Base-by-base conservation (phyloP, 2,329 filamentous ascomycete genomes). In the Aspergillus novoparasiticus region DNA sequence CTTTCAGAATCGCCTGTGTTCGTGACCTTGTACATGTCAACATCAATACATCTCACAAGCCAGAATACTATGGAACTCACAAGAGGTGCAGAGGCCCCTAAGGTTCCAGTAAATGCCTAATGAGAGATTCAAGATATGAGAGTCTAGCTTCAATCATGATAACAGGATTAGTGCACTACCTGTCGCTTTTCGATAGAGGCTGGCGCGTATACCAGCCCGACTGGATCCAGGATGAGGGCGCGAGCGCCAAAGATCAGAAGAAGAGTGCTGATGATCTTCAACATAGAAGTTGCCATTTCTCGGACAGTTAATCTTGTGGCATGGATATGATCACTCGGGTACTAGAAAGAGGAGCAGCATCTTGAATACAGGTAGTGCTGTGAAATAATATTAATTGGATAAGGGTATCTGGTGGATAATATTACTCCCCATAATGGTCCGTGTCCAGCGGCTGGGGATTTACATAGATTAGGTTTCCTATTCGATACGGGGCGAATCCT, bases 1-100 rank as follows among this genome's bases (percentile, higher is more conserved):
- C 69, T 64, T 34, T 64, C 60, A 3, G 62, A 8, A 51, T 71
- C 61, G 4, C 65, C 68, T 2, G 69, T 71, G 21, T 64, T 28
- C 2, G 58, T 69, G 46, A 72, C 65, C 66, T 63, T 58, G 48
- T 30, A 34, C 4, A 39, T 26, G 11, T 23, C 10, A 48, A 16
- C 6, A 32, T 53, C 11, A 19, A 32, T 36, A 11, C 6, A 48
- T 58, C 57, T 8, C 36, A 50, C 16, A 58, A 19, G 39, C 14
- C 55, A 36, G 23, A 41, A 45, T 19, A 28, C 16, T 41, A n/a
- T 19, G 30, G 23, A 57, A 60, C 66, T 58, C 45, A 66, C 66
- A 26, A 45, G 53, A 30, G 64, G 66, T 21, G 57, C 54, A 39
- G 51, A 23, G 28, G 55, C 60, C 21, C 66, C 66, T 45, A 67